Percentiles rank a stretch among this genome's conserved stretches.
These are phyloP conservation scores for Dactylellina sp. DNA, from an alignment of 2,329 filamentous ascomycete genomes.

Conservation along the genomic window DNA sequence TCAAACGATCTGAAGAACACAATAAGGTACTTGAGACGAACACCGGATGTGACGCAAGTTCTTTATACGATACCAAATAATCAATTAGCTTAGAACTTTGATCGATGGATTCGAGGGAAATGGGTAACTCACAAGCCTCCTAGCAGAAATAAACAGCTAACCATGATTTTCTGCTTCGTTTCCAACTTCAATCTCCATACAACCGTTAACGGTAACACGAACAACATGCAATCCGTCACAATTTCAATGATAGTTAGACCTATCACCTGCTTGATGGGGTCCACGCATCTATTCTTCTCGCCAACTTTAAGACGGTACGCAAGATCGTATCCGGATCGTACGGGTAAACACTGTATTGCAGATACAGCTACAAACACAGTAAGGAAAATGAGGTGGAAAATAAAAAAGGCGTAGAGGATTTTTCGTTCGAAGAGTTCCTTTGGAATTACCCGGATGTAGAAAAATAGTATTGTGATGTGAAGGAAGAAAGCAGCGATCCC, in stretches of 20 bases:
- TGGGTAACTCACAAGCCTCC: constrained; percentile 38
- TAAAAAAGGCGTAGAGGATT: constrained; percentile 40
- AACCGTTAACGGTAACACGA: constrained; percentile 39
- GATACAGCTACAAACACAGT: constrained; percentile 24
- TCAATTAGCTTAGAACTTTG: not conserved
- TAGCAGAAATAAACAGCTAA: constrained; percentile 42
- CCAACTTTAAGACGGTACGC: constrained; percentile 24
- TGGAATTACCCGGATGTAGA: constrained; percentile 44
- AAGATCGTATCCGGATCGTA: constrained; percentile 30
- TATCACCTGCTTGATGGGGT: constrained; percentile 26
- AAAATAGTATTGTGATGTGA: constrained; percentile 42
- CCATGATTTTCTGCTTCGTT: constrained; percentile 37
- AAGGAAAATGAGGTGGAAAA: constrained; percentile 36
- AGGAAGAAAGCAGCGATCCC: constrained; percentile 49
- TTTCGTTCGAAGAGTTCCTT: constrained; percentile 29
- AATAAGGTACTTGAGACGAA: constrained; percentile 36
- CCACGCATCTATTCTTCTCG: constrained; percentile 15
- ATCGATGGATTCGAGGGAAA: not conserved
- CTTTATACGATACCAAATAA: constrained; percentile 4
- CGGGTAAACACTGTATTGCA: constrained; percentile 34
- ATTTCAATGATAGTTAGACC: constrained; percentile 27
- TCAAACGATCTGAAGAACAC: constrained; percentile 40
- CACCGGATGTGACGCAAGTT: constrained; percentile 32
- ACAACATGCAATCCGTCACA: constrained; percentile 39
- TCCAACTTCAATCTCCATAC: constrained; percentile 41